Percentiles rank a stretch among this genome's conserved stretches.
Evolutionary conservation across 345 rosid genomes (phyloP).

Genomic region (Turritis glabra): DNA sequence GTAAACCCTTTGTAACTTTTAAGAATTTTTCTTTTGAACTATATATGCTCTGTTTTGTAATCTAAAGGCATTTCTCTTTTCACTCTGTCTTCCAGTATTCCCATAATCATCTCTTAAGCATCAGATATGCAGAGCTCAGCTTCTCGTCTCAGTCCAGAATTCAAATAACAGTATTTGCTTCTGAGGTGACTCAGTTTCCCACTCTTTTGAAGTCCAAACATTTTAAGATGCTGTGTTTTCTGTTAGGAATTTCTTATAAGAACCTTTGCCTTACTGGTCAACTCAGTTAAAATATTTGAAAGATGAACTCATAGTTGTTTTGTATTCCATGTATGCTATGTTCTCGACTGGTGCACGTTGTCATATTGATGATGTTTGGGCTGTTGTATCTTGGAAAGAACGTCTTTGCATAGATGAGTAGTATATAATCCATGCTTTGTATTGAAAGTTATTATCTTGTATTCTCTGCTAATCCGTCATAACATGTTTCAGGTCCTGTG

Average conservation of each 20-base stretch:
- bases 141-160: background rate
- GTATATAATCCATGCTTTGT: background rate
- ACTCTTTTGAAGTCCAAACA: background rate
- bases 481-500: background rate
- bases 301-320: background rate
- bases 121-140: background rate
- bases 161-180: background rate
- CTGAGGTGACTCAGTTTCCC: background rate
- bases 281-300: background rate
- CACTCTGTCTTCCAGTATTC: background rate
- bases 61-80: slow-evolving; percentile 3
- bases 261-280: background rate
- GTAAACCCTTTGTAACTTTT: background rate
- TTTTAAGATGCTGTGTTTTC: background rate
- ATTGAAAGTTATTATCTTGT: background rate
- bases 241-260: background rate
- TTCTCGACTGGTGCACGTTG: background rate
- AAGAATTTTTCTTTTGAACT: background rate
- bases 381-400: background rate
- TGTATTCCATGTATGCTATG: background rate
- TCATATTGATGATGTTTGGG: background rate
- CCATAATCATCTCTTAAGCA: background rate
- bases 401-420: background rate
- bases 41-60: background rate
- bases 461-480: background rate